phyloP scores from a whole-genome alignment of 208 protist genomes.

The Herpetomonas tarakana region DNA sequence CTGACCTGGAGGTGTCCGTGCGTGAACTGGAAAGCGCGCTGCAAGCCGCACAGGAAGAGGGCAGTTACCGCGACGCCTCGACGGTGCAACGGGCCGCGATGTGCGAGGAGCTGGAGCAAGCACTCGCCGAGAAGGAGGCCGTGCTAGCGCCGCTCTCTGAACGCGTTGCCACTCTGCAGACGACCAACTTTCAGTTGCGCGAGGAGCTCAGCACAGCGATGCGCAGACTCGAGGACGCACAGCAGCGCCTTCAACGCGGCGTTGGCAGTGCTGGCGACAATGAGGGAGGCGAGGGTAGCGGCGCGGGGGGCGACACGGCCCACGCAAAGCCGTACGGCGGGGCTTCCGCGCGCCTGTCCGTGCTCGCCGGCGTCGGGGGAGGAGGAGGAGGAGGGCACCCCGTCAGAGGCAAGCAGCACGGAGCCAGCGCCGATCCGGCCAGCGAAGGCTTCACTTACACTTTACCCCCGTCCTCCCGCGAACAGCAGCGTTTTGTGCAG shows the following conservation, averaged over 20 bases:
- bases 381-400: neutral
- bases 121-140: neutral
- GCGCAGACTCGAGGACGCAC: neutral
- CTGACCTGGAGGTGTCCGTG: conserved; percentile 2
- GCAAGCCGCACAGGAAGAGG: neutral
- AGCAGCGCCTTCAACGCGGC: neutral
- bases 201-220: neutral
- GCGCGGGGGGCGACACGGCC: no score
- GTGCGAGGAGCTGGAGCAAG: neutral
- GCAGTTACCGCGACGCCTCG: neutral
- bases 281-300: neutral
- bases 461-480: neutral
- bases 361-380: neutral
- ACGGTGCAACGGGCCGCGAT: neutral
- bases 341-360: neutral
- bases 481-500: neutral
- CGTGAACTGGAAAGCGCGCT: neutral
- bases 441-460: neutral
- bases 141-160: neutral
- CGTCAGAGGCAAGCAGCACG: neutral
- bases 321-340: neutral
- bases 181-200: neutral
- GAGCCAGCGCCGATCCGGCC: no score
- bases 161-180: neutral
- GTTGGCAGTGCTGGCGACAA: neutral